Percentiles rank a stretch among this genome's conserved stretches.
Conservation (phyloP, 2,329 filamentous ascomycete genomes). For the Cladosporium sp. region DNA sequence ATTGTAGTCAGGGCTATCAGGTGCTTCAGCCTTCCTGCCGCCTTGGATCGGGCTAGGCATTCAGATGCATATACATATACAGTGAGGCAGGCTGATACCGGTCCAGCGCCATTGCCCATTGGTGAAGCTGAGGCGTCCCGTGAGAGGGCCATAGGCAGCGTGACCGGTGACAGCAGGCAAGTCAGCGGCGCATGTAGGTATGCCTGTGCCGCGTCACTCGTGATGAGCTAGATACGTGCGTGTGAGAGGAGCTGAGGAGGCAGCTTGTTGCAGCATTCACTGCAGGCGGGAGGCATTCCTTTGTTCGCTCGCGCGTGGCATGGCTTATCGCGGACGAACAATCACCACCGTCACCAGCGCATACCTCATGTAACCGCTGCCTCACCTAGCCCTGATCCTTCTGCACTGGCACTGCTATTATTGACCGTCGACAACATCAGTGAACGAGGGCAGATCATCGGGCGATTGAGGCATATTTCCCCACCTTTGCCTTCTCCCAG, state of each 20-base stretch:
- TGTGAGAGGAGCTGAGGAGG: background rate
- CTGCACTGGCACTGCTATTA: background rate
- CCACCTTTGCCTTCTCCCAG: background rate
- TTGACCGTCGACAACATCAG: background rate
- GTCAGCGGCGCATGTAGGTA: background rate
- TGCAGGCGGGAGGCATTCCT: background rate
- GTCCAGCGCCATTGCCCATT: background rate
- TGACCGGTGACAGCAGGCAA: background rate
- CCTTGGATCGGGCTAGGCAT: background rate
- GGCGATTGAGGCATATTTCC: background rate
- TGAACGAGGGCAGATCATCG: background rate
- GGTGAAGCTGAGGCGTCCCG: background rate
- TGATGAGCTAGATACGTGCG: background rate
- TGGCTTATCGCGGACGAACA: background rate
- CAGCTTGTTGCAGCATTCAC: background rate
- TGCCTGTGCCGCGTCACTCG: constrained; percentile 3
- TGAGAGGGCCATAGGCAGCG: background rate
- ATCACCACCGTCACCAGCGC: background rate
- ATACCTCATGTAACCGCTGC: no score
- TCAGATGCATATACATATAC: background rate
- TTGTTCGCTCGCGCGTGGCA: background rate
- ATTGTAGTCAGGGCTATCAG: background rate
- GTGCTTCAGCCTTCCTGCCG: background rate
- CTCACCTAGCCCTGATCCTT: no score
- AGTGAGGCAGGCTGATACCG: background rate